Conservation (phyloP, 768 basidiomycete species). For the Termitomyces sp. region DNA sequence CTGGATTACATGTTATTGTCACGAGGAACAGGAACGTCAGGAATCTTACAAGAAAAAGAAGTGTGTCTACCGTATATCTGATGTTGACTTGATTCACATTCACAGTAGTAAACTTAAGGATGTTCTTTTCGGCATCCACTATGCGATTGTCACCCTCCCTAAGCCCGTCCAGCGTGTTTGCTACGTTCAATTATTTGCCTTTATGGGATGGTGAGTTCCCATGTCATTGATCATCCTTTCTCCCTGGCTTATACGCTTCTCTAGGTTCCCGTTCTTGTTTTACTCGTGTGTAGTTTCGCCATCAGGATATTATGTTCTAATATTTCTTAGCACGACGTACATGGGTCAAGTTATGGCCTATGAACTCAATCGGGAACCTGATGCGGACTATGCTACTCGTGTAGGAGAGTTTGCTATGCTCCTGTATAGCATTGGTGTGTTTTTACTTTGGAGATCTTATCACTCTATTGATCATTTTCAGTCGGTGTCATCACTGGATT, state of each 20-base stretch:
- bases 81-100: conserved; percentile 5
- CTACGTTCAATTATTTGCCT: conserved; percentile 91
- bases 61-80: conserved; percentile 24
- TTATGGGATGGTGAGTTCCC: conserved; percentile 86
- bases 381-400: conserved; percentile 79
- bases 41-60: conserved; percentile 35
- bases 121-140: conserved; percentile 74
- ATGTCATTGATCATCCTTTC: not conserved
- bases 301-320: not conserved
- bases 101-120: conserved; percentile 57
- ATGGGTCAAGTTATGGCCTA: conserved; percentile 92
- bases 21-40: conserved; percentile 73
- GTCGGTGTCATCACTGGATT: conserved; percentile 86
- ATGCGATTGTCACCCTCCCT: conserved; percentile 71
- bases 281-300: conserved; percentile 57
- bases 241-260: conserved; percentile 5
- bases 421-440: conserved; percentile 82
- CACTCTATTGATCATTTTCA: conserved; percentile 25
- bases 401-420: conserved; percentile 88
- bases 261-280: conserved; percentile 93
- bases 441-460: not conserved
- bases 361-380: conserved; percentile 69
- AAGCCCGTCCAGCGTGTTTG: conserved; percentile 86
- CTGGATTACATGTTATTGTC: conserved; percentile 83
- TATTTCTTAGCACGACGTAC: conserved; percentile 72